Percentiles rank a stretch among this genome's conserved stretches.
These are phyloP conservation scores for Ogataea pini DNA, from an alignment of 805 yeast species.

Conservation along the genomic window DNA sequence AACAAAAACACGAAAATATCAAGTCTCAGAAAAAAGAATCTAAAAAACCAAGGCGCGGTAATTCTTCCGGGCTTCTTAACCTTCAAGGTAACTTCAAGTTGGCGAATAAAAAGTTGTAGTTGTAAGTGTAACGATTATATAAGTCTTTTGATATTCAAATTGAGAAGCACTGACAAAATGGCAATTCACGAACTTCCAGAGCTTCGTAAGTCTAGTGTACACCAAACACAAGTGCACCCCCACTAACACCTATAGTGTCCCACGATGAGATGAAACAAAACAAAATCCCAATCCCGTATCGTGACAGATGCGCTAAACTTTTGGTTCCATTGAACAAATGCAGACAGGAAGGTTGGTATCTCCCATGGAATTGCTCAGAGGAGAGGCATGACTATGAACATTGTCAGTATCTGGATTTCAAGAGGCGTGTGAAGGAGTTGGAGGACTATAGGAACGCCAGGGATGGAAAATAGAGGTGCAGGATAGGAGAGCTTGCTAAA, in stretches of 20 bases:
- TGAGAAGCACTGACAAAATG: constrained; percentile 22
- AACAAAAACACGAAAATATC: not conserved
- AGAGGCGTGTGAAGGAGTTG: constrained; percentile 75
- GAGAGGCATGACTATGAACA: constrained; percentile 83
- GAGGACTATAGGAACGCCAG: constrained; percentile 50
- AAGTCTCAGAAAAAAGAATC: not conserved
- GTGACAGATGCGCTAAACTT: constrained; percentile 79
- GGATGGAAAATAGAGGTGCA: too few relatives aligned
- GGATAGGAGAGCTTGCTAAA: too few relatives aligned
- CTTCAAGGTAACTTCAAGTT: not conserved
- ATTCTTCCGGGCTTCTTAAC: constrained; percentile 3
- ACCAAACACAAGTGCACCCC: not conserved
- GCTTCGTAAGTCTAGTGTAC: constrained; percentile 37
- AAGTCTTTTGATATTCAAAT: not conserved
- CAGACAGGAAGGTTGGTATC: constrained; percentile 53
- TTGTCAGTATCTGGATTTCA: constrained; percentile 79
- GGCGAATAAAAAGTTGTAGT: constrained; percentile 6
- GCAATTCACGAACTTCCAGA: constrained; percentile 42
- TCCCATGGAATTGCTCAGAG: constrained; percentile 74
- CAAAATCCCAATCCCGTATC: constrained; percentile 73
- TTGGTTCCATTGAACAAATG: constrained; percentile 63
- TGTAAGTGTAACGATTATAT: not conserved
- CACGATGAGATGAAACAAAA: constrained; percentile 82
- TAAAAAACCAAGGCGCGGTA: constrained; percentile 6
- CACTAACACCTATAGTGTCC: constrained; percentile 49